Evolutionary conservation across 2,329 filamentous ascomycete genomes (phyloP), one percentile per base, ranked within the genome.

Genomic region (Cordyceps pruinosa): DNA sequence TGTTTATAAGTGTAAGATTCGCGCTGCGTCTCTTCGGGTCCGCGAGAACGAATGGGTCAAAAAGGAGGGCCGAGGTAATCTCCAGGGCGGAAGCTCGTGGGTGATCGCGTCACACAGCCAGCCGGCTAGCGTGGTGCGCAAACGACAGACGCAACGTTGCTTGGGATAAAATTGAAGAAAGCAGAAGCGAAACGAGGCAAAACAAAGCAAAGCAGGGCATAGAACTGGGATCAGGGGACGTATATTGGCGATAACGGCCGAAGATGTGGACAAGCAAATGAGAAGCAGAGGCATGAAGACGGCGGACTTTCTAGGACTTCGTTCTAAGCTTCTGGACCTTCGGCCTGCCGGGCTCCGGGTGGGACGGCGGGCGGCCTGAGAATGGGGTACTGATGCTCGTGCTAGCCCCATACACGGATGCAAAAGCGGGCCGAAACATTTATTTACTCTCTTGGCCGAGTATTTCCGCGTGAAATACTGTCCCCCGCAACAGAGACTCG

Each of bases 271-370:
- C 4, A 26, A 45, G 19, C 23, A 35, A 35, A 5, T 25, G 13
- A n/a, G 32, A 49, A 49, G 17, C 21, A n/a, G n/a, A n/a, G n/a
- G n/a, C n/a, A n/a, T 5, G 28, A 19, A 19, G 26, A 34, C 19
- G 50, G 28, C 23, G n/a, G 47, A 50, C 17, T 35, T 30, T 35
- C 21, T n/a, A 39, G 13, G 13, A 34, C 47, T 50, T 34, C 28
- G 19, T 23, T 30, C 28, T 19, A 34, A 53, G 39, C 39, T 37
- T 17, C 30, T 37, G 41, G 50, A 15, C 41, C 21, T 46, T 54
- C 52, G 52, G 52, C 52, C 42, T 23, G 42, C 52, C 52, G 52
- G 52, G 52, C 41, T 47, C 42, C 52, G 32, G 51, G 44, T 55
- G 42, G 41, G 42, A 35, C 42, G 41, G 28, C 30, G 41, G 37